phyloP scores from a whole-genome alignment of 179 eudicot genomes.

The Vitellaria paradoxa region DNA sequence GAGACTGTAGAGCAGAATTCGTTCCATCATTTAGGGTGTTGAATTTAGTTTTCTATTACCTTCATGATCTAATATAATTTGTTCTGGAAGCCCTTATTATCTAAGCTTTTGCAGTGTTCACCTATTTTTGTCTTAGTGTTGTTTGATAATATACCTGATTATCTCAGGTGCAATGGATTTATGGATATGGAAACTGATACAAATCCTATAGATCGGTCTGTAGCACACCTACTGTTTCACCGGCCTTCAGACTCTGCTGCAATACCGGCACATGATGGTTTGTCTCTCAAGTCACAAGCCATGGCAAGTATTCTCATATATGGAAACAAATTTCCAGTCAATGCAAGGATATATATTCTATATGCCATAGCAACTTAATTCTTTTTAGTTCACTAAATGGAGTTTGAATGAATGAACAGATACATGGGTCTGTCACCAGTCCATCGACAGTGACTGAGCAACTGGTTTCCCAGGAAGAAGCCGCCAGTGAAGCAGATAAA shows the following conservation, averaged over 20 bases:
- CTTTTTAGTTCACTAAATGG: neutral
- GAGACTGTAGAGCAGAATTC: too few relatives aligned
- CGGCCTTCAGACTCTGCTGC: conserved; percentile 68
- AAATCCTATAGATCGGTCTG: conserved; percentile 93
- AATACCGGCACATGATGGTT: conserved; percentile 29
- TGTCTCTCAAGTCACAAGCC: conserved; percentile 30
- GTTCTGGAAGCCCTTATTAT: neutral
- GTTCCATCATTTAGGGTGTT: too few relatives aligned
- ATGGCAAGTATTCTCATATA: conserved; percentile 33
- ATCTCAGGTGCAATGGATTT: conserved; percentile 50
- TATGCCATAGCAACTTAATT: neutral
- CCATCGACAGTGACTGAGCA: conserved; percentile 30
- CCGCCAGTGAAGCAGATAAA: conserved; percentile 33
- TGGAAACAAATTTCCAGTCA: too few relatives aligned
- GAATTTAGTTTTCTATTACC: too few relatives aligned
- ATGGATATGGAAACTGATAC: conserved; percentile 89
- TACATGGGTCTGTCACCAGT: conserved; percentile 31
- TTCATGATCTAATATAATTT: neutral
- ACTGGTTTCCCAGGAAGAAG: conserved; percentile 33
- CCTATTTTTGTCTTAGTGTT: neutral
- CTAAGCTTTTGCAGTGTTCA: neutral
- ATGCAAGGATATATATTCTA: neutral
- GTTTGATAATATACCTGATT: neutral
- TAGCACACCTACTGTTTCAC: conserved; percentile 89
- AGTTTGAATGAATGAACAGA: conserved; percentile 28